Conservation (phyloP, 805 yeast species). For the Priceomyces melissophilus region DNA sequence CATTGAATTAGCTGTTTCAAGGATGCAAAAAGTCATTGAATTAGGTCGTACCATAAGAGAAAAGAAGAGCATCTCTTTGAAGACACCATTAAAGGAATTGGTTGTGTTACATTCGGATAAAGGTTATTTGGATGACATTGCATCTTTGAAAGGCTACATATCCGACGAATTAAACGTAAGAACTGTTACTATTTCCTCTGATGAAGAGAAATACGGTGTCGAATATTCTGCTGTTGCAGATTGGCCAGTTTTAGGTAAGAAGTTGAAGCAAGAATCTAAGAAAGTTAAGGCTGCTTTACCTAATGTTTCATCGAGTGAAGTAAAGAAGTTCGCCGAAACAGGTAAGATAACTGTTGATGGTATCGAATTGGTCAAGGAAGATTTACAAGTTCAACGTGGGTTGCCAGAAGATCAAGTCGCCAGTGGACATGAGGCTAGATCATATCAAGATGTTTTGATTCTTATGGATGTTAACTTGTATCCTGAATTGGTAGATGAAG, state of each 20-base stretch:
- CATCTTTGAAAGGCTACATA: slow-evolving; percentile 73
- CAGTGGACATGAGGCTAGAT: slow-evolving; percentile 80
- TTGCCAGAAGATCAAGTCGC: slow-evolving; percentile 64
- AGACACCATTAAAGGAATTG: slow-evolving; percentile 88
- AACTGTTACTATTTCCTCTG: slow-evolving; percentile 79
- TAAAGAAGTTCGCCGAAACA: slow-evolving; percentile 63
- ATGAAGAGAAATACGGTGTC: slow-evolving; percentile 89
- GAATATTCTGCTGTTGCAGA: slow-evolving; percentile 94
- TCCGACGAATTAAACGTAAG: slow-evolving; percentile 90
- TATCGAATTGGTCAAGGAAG: slow-evolving; percentile 81
- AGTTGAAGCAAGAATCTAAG: slow-evolving; percentile 89
- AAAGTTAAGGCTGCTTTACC: slow-evolving; percentile 95
- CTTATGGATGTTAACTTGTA: slow-evolving; percentile 85
- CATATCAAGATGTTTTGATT: slow-evolving; percentile 85
- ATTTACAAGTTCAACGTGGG: slow-evolving; percentile 85
- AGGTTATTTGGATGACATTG: slow-evolving; percentile 71
- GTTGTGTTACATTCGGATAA: slow-evolving; percentile 81
- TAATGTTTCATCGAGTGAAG: slow-evolving; percentile 72
- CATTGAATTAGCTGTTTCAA: slow-evolving; percentile 82
- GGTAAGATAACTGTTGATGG: slow-evolving; percentile 87
- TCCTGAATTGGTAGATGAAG: slow-evolving; percentile 88
- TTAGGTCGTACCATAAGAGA: slow-evolving; percentile 96
- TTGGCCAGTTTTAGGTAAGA: slow-evolving; percentile 98
- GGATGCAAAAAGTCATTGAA: slow-evolving; percentile 97
- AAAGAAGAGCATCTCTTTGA: slow-evolving; percentile 87